These are phyloP conservation scores for Phialemonium atrogriseum DNA, from an alignment of 2,329 filamentous ascomycete species.

Conservation along the genomic window DNA sequence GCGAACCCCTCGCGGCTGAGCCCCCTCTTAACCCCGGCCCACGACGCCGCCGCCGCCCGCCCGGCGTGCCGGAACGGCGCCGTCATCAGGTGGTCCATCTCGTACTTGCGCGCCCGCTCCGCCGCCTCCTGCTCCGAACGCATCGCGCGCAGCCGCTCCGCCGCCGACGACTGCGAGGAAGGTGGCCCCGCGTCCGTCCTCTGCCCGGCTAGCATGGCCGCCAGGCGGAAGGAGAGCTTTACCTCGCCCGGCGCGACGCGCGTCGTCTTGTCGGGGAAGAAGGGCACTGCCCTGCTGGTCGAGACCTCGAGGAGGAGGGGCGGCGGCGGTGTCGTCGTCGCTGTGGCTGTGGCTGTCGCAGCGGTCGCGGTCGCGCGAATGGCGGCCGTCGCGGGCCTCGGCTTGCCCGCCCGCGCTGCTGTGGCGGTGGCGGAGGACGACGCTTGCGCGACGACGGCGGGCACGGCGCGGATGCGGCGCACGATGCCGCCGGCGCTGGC, in stretches of 20 bases:
- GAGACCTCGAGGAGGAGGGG: slow-evolving; percentile 44
- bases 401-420: no score
- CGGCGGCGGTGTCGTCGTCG: slow-evolving; percentile 4
- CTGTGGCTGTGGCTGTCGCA: slow-evolving; percentile 8
- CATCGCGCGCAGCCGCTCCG: slow-evolving; percentile 19
- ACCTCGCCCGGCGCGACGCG: slow-evolving; percentile 28
- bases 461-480: slow-evolving; percentile 47
- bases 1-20: slow-evolving; percentile 50
- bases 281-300: slow-evolving; percentile 40
- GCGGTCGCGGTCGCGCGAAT: slow-evolving; percentile 7
- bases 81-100: slow-evolving; percentile 47
- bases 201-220: slow-evolving; percentile 9
- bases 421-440: slow-evolving; percentile 6
- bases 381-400: no score
- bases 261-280: slow-evolving; percentile 34
- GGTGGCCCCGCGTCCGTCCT: not conserved
- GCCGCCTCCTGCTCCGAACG: slow-evolving; percentile 27
- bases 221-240: slow-evolving; percentile 27
- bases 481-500: slow-evolving; percentile 50
- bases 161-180: slow-evolving; percentile 7
- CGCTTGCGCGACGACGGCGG: slow-evolving; percentile 16
- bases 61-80: slow-evolving; percentile 45
- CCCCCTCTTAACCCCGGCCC: slow-evolving; percentile 37
- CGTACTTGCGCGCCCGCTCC: slow-evolving; percentile 36
- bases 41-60: slow-evolving; percentile 31